Evolutionary conservation across 129 eudicot species (phyloP).

Genomic region (Smallanthus sonchifolius): DNA sequence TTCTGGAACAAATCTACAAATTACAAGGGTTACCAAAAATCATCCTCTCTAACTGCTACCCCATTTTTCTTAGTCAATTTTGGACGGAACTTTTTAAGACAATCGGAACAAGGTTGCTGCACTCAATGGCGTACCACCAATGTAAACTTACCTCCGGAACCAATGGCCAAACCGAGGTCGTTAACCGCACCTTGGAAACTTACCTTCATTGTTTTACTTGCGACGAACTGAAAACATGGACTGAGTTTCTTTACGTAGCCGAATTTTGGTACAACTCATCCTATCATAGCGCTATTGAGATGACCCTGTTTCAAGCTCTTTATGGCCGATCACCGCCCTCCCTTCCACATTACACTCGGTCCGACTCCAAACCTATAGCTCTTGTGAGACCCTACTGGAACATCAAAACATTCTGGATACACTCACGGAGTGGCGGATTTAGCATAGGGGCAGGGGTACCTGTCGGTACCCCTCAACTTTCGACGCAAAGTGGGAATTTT

Average conservation of each 20-base stretch:
- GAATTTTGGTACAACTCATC: neutral
- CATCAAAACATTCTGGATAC: neutral
- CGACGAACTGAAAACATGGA: neutral
- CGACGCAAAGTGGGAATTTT: no score
- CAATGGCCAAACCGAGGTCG: neutral
- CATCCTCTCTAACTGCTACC: neutral
- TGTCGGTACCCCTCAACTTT: no score
- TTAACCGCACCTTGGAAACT: neutral
- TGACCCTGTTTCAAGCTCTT: neutral
- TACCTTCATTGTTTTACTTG: neutral
- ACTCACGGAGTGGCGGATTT: no score
- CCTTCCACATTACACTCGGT: neutral
- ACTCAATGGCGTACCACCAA: neutral
- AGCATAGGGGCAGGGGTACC: no score
- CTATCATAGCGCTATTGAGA: neutral
- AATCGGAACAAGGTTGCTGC: neutral
- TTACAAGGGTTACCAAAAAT: constrained; percentile 2
- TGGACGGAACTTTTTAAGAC: neutral
- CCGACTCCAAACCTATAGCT: neutral
- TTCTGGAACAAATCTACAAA: neutral
- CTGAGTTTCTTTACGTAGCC: neutral
- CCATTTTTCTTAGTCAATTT: constrained; percentile 1
- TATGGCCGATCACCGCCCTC: neutral
- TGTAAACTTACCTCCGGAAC: no score
- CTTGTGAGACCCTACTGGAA: neutral